A percentile compares a stretch with the other conserved stretches of the same genome.
These are phyloP conservation scores for Actinidia arguta DNA, from an alignment of 179 eudicot genomes.

Conservation along the genomic window DNA sequence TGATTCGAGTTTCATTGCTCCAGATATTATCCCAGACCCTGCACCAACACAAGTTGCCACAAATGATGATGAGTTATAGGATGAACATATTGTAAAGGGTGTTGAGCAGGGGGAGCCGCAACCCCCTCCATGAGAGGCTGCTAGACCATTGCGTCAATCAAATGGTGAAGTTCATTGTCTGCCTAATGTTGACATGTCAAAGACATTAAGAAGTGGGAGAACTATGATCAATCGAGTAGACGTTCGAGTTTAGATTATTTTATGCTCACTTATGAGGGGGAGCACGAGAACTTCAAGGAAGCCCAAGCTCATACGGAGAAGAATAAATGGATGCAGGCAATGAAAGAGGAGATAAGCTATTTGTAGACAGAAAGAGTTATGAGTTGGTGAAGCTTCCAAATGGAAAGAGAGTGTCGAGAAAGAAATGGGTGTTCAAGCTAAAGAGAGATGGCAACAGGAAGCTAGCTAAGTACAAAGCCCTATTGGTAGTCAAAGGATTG, in stretches of 20 bases:
- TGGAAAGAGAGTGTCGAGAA: too few relatives aligned
- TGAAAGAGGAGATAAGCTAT: too few relatives aligned
- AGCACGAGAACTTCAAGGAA: too few relatives aligned
- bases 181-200: neutral
- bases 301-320: too few relatives aligned
- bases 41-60: neutral
- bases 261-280: neutral
- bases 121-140: neutral
- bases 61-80: neutral
- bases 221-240: neutral
- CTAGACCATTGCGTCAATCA: neutral
- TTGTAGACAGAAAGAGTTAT: too few relatives aligned
- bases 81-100: neutral
- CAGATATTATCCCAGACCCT: neutral
- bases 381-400: too few relatives aligned
- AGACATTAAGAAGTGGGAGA: too few relatives aligned
- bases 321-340: too few relatives aligned
- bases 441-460: too few relatives aligned
- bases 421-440: too few relatives aligned
- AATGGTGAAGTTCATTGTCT: neutral
- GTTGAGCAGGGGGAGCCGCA: slow-evolving; percentile 1
- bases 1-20: neutral
- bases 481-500: too few relatives aligned
- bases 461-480: too few relatives aligned
- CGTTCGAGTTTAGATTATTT: neutral